Base-by-base conservation (phyloP, 1,284 basidiomycete genomes). In the Stereum hirsutum region DNA sequence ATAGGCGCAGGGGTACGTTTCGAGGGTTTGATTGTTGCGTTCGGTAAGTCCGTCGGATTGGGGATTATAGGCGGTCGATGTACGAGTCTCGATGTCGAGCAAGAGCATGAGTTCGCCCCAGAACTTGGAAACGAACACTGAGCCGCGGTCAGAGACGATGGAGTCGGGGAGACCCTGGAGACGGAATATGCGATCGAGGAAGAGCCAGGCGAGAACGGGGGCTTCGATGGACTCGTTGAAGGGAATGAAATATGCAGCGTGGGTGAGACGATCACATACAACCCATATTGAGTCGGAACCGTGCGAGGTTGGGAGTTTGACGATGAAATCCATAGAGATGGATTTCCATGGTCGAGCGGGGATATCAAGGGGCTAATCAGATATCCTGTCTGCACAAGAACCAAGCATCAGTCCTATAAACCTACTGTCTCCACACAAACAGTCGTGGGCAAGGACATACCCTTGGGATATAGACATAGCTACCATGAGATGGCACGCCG, bases 41-140 rank as follows among this genome's bases (percentile, higher is more conserved):
- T 75, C 67, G 0, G 62, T 70, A 25, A 69, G 64, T 3, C 70
- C 60, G 43, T 68, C 58, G 5, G 62, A 57, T 43, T 67, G 51
- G 0, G 59, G 62, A 38, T 66, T 63, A 33, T 57, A 62, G 15
- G 42, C 58, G 0, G 57, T 65, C 5, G 61, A 66, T 1, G 45
- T 36, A 5, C 49, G 44, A 12, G 44, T 48, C 6, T 54, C 46
- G 38, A 63, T 61, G 6, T 50, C 43, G 0, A 59, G 40, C 12
- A 49, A 41, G 2, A 21, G 32, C 4, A 48, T 54, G 7, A 66
- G 55, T 14, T 52, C 49, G 10, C 27, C 44, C 49, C 53, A 59
- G 33, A 66, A 66, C 3, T 51, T 33, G 1, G 62, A 62, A 7
- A 63, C 48, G 41, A 68, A 69, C 2, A 56, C 28, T 0, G 52